A percentile compares a stretch with the other conserved stretches of the same genome.
Conservation (phyloP, 2,329 filamentous ascomycete genomes). For the Arthrobotrys musiformis region DNA sequence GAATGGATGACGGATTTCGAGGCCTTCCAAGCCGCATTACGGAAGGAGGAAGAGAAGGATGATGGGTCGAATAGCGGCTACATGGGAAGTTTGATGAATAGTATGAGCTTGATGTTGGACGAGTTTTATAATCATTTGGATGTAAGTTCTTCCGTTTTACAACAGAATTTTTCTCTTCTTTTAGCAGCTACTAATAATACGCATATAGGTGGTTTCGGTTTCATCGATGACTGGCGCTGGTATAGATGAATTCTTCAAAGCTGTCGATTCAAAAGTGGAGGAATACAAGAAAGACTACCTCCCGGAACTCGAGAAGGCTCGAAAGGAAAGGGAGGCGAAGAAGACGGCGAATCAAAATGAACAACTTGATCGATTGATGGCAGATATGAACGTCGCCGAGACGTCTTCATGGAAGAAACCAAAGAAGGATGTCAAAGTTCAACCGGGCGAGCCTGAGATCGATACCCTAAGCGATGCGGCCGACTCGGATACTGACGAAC, state of each 20-base stretch:
- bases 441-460: constrained; percentile 45
- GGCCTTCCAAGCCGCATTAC: constrained; percentile 86
- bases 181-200: background rate
- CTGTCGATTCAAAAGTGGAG: constrained; percentile 83
- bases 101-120: constrained; percentile 96
- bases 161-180: background rate
- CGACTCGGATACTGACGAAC: constrained; percentile 57
- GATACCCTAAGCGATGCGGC: constrained; percentile 58
- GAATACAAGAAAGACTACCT: constrained; percentile 93
- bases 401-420: constrained; percentile 61
- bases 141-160: constrained; percentile 60
- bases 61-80: constrained; percentile 78
- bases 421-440: constrained; percentile 57
- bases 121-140: constrained; percentile 96
- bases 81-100: constrained; percentile 94
- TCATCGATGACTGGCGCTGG: constrained; percentile 92
- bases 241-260: constrained; percentile 91
- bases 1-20: constrained; percentile 99
- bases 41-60: constrained; percentile 79
- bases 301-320: constrained; percentile 84
- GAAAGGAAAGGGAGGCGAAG: constrained; percentile 78
- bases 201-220: constrained; percentile 76
- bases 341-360: constrained; percentile 76
- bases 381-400: constrained; percentile 77
- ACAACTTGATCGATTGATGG: constrained; percentile 93